Conservation (phyloP, 306 rosid species). For the Quercus glauca region DNA sequence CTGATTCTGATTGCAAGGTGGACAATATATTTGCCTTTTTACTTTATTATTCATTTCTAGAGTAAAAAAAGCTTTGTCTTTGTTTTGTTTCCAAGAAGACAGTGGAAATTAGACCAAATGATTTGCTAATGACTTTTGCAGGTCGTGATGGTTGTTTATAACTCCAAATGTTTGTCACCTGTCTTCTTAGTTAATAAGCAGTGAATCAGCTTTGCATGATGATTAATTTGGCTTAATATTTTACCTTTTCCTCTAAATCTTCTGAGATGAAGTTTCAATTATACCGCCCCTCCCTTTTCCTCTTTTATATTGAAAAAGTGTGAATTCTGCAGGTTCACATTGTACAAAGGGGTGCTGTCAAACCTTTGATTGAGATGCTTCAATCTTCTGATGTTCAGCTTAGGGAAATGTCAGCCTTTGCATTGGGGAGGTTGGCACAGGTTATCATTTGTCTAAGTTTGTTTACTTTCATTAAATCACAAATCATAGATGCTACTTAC, state of each 20-base stretch:
- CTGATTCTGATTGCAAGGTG: conserved; percentile 99
- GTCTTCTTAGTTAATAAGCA: neutral
- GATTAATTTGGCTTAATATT: conserved; percentile 2
- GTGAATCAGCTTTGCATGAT: neutral
- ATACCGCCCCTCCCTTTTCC: neutral
- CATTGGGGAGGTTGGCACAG: conserved; percentile 98
- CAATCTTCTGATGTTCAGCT: conserved; percentile 91
- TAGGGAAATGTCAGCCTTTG: conserved; percentile 98
- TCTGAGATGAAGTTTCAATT: conserved; percentile 15
- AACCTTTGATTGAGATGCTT: conserved; percentile 96
- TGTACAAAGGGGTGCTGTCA: conserved; percentile 98
- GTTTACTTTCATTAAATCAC: neutral
- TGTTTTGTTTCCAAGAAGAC: neutral
- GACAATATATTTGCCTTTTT: conserved; percentile 4
- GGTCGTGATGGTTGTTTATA: conserved; percentile 1
- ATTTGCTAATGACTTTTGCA: neutral
- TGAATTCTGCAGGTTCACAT: conserved; percentile 74
- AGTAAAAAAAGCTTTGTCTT: neutral
- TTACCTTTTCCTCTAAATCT: neutral
- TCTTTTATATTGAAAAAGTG: neutral
- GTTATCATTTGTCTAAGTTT: conserved; percentile 30
- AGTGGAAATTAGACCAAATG: neutral
- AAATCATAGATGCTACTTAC: conserved; percentile 3
- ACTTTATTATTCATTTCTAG: conserved; percentile 6
- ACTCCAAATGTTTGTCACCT: conserved; percentile 1